phyloP scores from a whole-genome alignment of 2,329 filamentous ascomycete species.

The Lecanicillium sp. region DNA sequence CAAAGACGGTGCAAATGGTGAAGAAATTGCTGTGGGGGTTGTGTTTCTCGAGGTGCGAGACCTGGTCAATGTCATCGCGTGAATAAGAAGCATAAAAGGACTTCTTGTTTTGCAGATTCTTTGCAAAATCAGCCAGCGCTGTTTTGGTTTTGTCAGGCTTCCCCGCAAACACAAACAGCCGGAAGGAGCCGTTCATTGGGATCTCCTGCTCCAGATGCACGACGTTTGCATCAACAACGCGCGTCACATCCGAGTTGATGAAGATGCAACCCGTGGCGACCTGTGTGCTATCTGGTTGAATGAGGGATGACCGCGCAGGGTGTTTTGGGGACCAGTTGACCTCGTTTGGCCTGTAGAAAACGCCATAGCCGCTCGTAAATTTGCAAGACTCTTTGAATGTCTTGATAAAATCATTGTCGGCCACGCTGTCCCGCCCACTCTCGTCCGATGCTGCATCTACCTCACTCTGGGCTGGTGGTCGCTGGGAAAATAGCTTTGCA shows the following conservation, averaged over 20 bases:
- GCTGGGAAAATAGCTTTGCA: constrained; percentile 79
- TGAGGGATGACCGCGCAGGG: constrained; percentile 59
- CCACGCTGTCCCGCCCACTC: constrained; percentile 16
- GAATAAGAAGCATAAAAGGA: constrained; percentile 67
- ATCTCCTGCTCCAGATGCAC: constrained; percentile 88
- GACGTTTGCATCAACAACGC: constrained; percentile 80
- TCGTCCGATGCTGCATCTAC: constrained; percentile 55
- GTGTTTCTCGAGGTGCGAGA: constrained; percentile 71
- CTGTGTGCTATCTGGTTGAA: constrained; percentile 57
- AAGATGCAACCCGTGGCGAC: constrained; percentile 69
- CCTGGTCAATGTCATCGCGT: constrained; percentile 49
- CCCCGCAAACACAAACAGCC: constrained; percentile 81
- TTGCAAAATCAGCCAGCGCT: constrained; percentile 63
- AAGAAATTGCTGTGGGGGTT: constrained; percentile 81
- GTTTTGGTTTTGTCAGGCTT: constrained; percentile 46
- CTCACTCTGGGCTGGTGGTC: constrained; percentile 63
- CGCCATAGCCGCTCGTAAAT: constrained; percentile 87
- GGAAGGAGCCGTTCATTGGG: constrained; percentile 79
- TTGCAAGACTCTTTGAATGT: constrained; percentile 88
- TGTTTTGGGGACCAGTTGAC: constrained; percentile 78
- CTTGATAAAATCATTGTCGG: constrained; percentile 72
- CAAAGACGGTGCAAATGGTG: constrained; percentile 70
- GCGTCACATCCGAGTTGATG: constrained; percentile 71
- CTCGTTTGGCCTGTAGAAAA: constrained; percentile 72
- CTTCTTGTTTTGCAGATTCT: constrained; percentile 51